Conservation (phyloP, 1,284 basidiomycete species). For the Cutaneotrichosporon spelunceum region DNA sequence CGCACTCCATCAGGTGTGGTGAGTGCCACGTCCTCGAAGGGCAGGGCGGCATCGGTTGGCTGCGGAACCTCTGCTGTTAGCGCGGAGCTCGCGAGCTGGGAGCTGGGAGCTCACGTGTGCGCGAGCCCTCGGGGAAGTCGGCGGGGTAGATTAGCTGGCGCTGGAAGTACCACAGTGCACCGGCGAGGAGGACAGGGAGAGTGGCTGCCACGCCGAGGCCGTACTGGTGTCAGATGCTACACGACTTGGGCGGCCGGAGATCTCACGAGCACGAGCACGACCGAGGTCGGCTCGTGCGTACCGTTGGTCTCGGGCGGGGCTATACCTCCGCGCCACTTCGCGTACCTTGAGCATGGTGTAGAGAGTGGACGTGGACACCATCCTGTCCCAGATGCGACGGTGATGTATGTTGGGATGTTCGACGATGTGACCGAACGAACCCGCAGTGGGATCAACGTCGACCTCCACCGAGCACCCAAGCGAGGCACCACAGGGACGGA, state of each 20-base stretch:
- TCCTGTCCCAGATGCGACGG: constrained; percentile 1
- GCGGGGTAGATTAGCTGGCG: constrained; percentile 85
- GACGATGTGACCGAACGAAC: no score
- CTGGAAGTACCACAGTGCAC: constrained; percentile 77
- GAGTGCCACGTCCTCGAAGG: constrained; percentile 69
- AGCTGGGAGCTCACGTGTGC: constrained; percentile 58
- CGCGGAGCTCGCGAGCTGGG: no score
- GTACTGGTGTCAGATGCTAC: constrained; percentile 39
- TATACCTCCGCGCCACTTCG: background rate
- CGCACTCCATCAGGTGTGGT: constrained; percentile 61
- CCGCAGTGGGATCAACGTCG: background rate
- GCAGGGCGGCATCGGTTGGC: constrained; percentile 66
- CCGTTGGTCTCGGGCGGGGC: background rate
- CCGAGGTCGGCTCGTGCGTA: no score
- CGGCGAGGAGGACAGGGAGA: constrained; percentile 54
- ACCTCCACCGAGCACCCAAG: background rate
- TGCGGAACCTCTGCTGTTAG: constrained; percentile 62
- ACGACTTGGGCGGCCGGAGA: no score
- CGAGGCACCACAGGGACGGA: background rate
- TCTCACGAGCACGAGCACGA: no score
- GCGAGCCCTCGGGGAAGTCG: constrained; percentile 77
- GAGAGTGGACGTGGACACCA: constrained; percentile 27
- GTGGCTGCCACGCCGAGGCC: constrained; percentile 32
- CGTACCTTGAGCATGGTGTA: constrained; percentile 63
- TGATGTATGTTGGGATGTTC: background rate